Evolutionary conservation across 1,284 basidiomycete species (phyloP), one percentile per base, ranked within the genome.

Genomic region (Anthracocystis walkeri): DNA sequence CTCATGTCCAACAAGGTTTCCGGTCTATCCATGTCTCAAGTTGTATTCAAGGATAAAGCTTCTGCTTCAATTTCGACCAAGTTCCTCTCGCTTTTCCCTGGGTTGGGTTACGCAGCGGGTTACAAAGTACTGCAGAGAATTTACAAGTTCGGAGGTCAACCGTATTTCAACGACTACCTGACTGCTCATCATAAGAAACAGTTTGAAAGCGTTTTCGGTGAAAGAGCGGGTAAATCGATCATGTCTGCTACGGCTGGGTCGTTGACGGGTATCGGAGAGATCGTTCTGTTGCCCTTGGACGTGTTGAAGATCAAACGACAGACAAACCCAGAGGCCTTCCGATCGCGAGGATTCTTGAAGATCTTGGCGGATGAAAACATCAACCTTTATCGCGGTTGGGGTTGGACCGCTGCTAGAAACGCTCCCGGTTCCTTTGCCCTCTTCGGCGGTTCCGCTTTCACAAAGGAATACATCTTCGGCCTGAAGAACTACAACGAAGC

Each of bases 361-460:
- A 95, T 99, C 77, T 90, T 99, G 85, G 87, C 91, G 77, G 95
- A 99, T 79, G 97, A 99, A 85, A 94, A 95, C 65, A 82, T 89
- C 58, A 91, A 90, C 12, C 90, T 99, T 41, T 99, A 99, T 87
- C 91, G 95, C 76, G 96, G 96, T 42, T 97, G 95, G 93, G 96
- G 95, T 60, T 98, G 96, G 96, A 99, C 96, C 40, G 93, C 97
- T 88, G 95, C 95, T 1, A 90, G 96, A 63, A 99, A 99, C 85
- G 96, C 96, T 2, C 96, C 96, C 3, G 96, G 96, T 16, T 92
- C 90, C 60, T 99, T 99, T 80, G 94, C 96, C 59, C 73, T 85
- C 20, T 99, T 99, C 84, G 96, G 96, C 85, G 96, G 94, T 49
- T 96, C 94, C 4, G 95, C 96, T 1, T 89, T 91, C 59, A 94